Percentiles rank a stretch among this genome's conserved stretches.
Conservation (phyloP, 2,329 filamentous ascomycete species). For the Apiospora saccharicola region DNA sequence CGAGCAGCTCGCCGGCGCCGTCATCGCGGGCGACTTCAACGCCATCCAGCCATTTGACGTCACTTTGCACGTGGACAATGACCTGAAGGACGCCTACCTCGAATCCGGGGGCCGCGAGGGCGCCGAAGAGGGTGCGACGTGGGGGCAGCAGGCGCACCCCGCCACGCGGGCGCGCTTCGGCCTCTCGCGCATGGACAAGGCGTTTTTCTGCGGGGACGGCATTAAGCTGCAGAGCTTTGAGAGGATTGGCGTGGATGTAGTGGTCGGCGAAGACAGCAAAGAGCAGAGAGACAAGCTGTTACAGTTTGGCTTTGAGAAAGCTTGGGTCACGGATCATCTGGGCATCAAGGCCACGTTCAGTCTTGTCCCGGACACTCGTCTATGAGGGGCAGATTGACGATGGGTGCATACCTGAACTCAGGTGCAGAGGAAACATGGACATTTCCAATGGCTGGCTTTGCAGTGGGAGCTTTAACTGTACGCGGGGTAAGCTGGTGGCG, state of each 20-base stretch:
- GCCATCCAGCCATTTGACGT: slow-evolving; percentile 61
- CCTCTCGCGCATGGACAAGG: slow-evolving; percentile 60
- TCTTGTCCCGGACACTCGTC: slow-evolving; percentile 1
- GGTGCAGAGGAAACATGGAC: not conserved
- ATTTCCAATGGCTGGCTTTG: not conserved
- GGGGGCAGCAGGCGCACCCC: slow-evolving; percentile 59
- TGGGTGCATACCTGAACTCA: not conserved
- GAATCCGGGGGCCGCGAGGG: slow-evolving; percentile 56
- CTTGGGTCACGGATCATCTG: slow-evolving; percentile 59
- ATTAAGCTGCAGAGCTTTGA: slow-evolving; percentile 45
- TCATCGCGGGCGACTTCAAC: slow-evolving; percentile 63
- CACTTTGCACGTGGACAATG: slow-evolving; percentile 53
- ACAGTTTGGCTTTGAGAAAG: slow-evolving; percentile 44
- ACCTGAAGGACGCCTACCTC: slow-evolving; percentile 59
- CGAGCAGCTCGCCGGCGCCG: slow-evolving; percentile 44
- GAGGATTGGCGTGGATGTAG: slow-evolving; percentile 54
- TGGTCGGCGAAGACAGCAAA: slow-evolving; percentile 44
- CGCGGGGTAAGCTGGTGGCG: not conserved
- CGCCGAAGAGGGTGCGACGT: slow-evolving; percentile 55
- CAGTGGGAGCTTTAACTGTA: not conserved
- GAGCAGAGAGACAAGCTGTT: slow-evolving; percentile 31
- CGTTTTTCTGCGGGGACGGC: slow-evolving; percentile 49
- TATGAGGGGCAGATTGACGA: not conserved
- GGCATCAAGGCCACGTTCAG: slow-evolving; percentile 47
- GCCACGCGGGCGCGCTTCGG: slow-evolving; percentile 50